These are phyloP conservation scores for Clausena lansium DNA, from an alignment of 345 rosid genomes.

Conservation along the genomic window DNA sequence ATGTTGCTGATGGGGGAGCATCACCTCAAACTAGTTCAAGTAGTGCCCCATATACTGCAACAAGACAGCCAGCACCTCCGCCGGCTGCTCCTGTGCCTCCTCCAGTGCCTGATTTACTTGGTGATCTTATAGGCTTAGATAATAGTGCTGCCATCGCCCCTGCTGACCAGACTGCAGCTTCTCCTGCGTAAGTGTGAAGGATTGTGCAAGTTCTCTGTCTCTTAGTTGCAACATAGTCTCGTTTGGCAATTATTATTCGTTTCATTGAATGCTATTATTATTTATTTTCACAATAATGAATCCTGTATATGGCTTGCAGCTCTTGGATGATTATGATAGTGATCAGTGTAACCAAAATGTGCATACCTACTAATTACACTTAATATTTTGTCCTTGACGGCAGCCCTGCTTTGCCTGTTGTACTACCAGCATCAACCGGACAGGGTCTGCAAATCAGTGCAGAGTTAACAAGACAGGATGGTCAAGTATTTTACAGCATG, in stretches of 20 bases:
- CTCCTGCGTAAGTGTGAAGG: constrained; percentile 61
- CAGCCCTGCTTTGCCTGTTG: constrained; percentile 84
- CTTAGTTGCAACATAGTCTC: background rate
- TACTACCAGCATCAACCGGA: constrained; percentile 77
- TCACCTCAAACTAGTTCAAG: constrained; percentile 68
- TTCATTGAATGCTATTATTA: background rate
- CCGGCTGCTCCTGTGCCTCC: no score
- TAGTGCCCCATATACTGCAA: constrained; percentile 48
- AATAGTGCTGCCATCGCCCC: constrained; percentile 86
- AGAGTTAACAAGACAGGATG: constrained; percentile 70
- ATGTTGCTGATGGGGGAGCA: constrained; percentile 52
- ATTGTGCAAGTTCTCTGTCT: background rate
- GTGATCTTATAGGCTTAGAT: constrained; percentile 85
- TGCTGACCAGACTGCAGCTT: constrained; percentile 64
- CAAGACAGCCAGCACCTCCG: constrained; percentile 65
- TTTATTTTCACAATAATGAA: background rate
- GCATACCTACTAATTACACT: constrained; percentile 17
- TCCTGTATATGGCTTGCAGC: background rate
- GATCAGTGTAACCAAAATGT: background rate
- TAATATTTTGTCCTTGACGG: constrained; percentile 28
- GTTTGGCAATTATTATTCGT: background rate
- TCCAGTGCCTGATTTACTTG: constrained; percentile 88
- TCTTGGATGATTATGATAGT: background rate
- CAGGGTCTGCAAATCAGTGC: constrained; percentile 99
- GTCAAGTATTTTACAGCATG: constrained; percentile 78